phyloP scores from a whole-genome alignment of 768 basidiomycete genomes.

The Rickenella mellea region DNA sequence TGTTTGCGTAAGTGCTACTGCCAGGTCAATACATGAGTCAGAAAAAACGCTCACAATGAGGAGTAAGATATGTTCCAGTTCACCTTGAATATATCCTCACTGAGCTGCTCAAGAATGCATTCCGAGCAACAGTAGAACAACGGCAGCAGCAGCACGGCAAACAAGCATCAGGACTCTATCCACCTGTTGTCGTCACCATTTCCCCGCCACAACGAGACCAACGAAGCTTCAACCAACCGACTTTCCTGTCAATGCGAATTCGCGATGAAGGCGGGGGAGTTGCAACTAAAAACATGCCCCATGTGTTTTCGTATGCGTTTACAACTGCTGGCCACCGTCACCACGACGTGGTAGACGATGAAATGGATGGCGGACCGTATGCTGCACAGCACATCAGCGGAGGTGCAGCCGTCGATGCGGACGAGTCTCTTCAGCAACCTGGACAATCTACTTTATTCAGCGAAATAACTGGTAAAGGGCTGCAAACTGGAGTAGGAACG shows the following conservation, averaged over 20 bases:
- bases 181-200: conserved; percentile 66
- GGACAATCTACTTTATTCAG: conserved; percentile 54
- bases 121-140: conserved; percentile 80
- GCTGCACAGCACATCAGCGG: conserved; percentile 74
- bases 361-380: conserved; percentile 56
- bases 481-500: conserved; percentile 79
- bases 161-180: conserved; percentile 27
- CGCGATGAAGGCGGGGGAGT: conserved; percentile 87
- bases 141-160: conserved; percentile 36
- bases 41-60: conserved; percentile 3
- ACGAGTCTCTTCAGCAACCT: conserved; percentile 18
- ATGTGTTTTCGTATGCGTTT: conserved; percentile 88
- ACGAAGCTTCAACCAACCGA: conserved; percentile 16
- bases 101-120: conserved; percentile 85
- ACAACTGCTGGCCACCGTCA: conserved; percentile 64
- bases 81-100: conserved; percentile 89
- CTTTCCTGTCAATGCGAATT: conserved; percentile 67
- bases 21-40: neutral
- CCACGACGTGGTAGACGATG: conserved; percentile 25
- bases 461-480: conserved; percentile 68
- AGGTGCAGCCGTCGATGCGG: conserved; percentile 45
- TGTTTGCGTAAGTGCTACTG: conserved; percentile 60
- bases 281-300: conserved; percentile 57
- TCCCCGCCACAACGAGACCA: conserved; percentile 38
- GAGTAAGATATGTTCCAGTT: conserved; percentile 69